Base-by-base conservation (phyloP, 169 alveolate species). In the Perkinsus olseni region DNA sequence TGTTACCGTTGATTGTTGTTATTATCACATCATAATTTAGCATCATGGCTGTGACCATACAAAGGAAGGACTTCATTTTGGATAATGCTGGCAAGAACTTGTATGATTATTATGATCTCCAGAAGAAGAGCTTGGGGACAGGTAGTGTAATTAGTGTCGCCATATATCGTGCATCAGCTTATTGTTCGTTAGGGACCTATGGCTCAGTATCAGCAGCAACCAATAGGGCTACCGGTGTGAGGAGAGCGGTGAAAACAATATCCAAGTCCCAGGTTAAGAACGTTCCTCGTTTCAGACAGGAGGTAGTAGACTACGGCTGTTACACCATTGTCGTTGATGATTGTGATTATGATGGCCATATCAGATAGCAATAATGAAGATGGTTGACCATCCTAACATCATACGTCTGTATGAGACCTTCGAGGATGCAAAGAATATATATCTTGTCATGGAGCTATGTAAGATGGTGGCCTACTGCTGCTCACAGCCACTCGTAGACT, bases 371-470 rank as follows among this genome's bases (percentile, higher is more conserved):
- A 93, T 93, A 38, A 93, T 93, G 94, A 93, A 93, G 93, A 93
- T 91, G 92, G 45, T 98, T 92, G 99, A 98, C 93, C 99, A 98
- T 96, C 99, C 99, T n/a, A 98, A 98, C 94, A 98, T 98, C 40
- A 96, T 98, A 45, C 97, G 97, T 94, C 92, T 97, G 48, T 97
- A 95, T 62, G 99, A 98, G 95, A 97, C 98, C n/a, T 98, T 96
- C 95, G 99, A 98, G 95, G 99, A 98, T 74, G 95, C 92, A 92
- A 97, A 97, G 62, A 97, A 97, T 92, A 96, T 98, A 34, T 98
- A 98, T 95, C 96, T 98, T 93, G 98, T 98, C 51, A 96, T 98
- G 98, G 99, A 98, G 96, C 95, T 95, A 92, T 98, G 97, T 90
- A 95, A 96, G 82, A 45, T 45, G 17, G 17, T 45, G 6, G 62